Conservation (phyloP, 331 rosid species). For the Quercus phellos region DNA sequence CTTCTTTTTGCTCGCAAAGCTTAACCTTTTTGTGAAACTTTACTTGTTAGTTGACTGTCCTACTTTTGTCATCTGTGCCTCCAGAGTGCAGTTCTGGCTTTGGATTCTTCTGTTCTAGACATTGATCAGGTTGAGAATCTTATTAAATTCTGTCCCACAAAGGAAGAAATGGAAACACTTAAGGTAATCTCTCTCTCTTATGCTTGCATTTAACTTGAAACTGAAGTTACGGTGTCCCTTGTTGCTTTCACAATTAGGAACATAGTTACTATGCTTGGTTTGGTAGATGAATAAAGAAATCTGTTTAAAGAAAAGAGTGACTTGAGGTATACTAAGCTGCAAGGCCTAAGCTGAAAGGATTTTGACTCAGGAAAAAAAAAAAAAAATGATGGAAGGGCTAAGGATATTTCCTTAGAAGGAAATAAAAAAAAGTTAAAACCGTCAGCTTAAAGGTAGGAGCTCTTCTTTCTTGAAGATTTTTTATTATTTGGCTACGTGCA, state of each 20-base stretch:
- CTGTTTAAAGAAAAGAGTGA: background rate
- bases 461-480: background rate
- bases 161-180: constrained; percentile 90
- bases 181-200: constrained; percentile 47
- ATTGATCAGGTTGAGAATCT: constrained; percentile 98
- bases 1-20: background rate
- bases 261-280: background rate
- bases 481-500: background rate
- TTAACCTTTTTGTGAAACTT: constrained; percentile 5
- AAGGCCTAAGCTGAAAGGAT: background rate
- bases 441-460: background rate
- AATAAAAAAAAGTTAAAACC: background rate
- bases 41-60: constrained; percentile 3
- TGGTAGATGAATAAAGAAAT: background rate
- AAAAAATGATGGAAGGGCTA: background rate
- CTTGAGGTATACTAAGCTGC: background rate
- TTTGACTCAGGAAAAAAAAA: background rate
- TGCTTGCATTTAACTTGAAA: background rate
- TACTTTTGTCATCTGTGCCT: constrained; percentile 2
- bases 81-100: constrained; percentile 77
- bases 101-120: constrained; percentile 84
- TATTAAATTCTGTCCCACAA: constrained; percentile 89
- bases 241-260: background rate
- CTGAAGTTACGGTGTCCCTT: background rate
- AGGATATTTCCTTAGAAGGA: background rate